A percentile compares a stretch with the other conserved stretches of the same genome.
Conservation (phyloP, 495 filamentous ascomycete species). For the Haplographium delicatum region DNA sequence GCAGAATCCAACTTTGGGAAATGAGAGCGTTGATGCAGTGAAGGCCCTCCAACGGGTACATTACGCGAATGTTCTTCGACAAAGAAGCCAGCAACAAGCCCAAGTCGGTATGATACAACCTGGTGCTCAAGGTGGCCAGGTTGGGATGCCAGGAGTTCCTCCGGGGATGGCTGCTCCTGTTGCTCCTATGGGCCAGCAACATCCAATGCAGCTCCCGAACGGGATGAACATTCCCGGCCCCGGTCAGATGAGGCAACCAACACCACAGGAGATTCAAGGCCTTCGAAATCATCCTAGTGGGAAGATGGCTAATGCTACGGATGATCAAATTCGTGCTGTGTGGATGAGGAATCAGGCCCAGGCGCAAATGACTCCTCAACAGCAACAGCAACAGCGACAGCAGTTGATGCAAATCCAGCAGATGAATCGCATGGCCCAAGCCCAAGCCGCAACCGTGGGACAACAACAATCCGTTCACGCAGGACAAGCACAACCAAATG, state of each 20-base stretch:
- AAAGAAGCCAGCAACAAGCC: constrained; percentile 18
- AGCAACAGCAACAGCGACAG: constrained; percentile 32
- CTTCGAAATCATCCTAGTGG: constrained; percentile 36
- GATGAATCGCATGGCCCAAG: constrained; percentile 13
- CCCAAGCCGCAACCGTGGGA: neutral
- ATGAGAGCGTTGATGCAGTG: constrained; percentile 40
- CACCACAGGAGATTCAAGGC: constrained; percentile 40
- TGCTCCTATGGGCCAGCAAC: constrained; percentile 21
- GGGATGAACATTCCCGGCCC: constrained; percentile 26
- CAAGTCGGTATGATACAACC: constrained; percentile 29
- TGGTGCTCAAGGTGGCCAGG: constrained; percentile 33
- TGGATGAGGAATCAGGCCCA: constrained; percentile 20
- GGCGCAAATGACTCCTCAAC: constrained; percentile 28
- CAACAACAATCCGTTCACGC: constrained; percentile 12
- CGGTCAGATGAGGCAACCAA: constrained; percentile 31
- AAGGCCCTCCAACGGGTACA: constrained; percentile 50
- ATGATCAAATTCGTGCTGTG: constrained; percentile 49
- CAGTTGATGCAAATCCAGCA: constrained; percentile 30
- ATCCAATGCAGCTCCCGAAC: constrained; percentile 8
- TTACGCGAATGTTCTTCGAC: constrained; percentile 35
- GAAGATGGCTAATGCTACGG: constrained; percentile 36
- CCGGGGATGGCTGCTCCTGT: constrained; percentile 27
- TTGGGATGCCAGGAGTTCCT: constrained; percentile 19
- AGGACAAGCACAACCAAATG: constrained; percentile 12
- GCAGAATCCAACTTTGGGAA: constrained; percentile 38